Evolutionary conservation across 345 rosid genomes (phyloP), one percentile per base, ranked within the genome.

Genomic region (Boechera retrofracta): DNA sequence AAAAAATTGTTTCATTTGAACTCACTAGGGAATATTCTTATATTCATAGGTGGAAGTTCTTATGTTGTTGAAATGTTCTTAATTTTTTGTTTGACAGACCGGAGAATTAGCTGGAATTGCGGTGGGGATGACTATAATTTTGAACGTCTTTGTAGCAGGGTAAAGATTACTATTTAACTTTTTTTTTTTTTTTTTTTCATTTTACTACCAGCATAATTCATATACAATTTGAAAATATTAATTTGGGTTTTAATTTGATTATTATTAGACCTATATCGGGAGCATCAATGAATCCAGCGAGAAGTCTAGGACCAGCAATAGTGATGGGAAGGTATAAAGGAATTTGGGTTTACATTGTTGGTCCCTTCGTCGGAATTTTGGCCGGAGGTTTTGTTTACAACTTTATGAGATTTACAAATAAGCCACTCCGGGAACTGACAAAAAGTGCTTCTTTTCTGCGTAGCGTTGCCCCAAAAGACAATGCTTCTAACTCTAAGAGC

Each of bases 251-350:
- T 8, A 21, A 21, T 9, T 16, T 16, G 7, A 16, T 58, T 58
- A 33, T 58, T 7, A n/a, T 33, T 35, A 59, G 64, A 16, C 64
- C 64, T 10, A 59, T 59, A 16, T 59, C 64, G 1, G 96, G 97
- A 63, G 97, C 87, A 13, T 90, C 94, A 1, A 90, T 92, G 97
- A 92, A 90, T 77, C 97, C 96, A 6, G 96, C 97, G 0, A 88
- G 97, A 80, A 90, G 90, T 62, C 7, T 90, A 7, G 96, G 97
- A 16, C 97, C 96, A 28, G 97, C 93, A 3, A 41, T 90, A 4
- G 86, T 84, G 35, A 80, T 77, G 86, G 83, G 79, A 44, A 48
- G 45, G 3, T 89, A 80, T 59, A 77, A 76, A 52, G 89, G 87
- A 51, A 42, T 92, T 15, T 90, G 98, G 94, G 69, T 92, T 35